These are phyloP conservation scores for Trapa incisa DNA, from an alignment of 345 rosid species.

Conservation along the genomic window DNA sequence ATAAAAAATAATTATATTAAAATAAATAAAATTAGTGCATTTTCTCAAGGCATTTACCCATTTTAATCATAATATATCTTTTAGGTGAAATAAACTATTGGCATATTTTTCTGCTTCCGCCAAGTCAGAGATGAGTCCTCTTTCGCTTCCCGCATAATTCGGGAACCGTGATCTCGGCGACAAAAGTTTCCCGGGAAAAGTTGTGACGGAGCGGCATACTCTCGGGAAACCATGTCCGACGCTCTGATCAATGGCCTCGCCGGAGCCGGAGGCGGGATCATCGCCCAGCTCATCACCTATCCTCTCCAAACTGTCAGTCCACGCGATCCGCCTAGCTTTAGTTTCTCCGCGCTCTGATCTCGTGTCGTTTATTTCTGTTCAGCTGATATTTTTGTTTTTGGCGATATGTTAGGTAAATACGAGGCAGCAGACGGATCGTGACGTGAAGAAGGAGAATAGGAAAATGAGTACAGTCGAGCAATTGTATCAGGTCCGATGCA, in stretches of 20 bases:
- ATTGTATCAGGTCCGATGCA: conserved; percentile 57
- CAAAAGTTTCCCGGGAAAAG: conserved; percentile 3
- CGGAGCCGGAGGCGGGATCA: conserved; percentile 95
- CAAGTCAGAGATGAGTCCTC: neutral
- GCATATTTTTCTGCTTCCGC: no score
- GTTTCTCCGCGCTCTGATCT: neutral
- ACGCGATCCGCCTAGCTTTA: neutral
- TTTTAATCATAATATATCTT: no score
- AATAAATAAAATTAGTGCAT: no score
- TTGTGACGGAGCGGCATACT: neutral
- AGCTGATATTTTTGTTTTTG: neutral
- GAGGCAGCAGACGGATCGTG: conserved; percentile 95
- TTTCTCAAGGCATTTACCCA: no score
- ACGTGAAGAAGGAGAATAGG: conserved; percentile 64
- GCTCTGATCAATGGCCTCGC: conserved; percentile 93
- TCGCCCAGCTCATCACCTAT: conserved; percentile 87
- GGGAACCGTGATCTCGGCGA: neutral
- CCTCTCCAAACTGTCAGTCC: conserved; percentile 75
- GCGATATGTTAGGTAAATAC: conserved; percentile 60
- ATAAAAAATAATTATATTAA: no score
- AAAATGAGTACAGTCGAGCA: conserved; percentile 61
- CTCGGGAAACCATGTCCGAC: conserved; percentile 55
- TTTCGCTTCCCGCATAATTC: neutral
- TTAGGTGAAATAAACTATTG: no score
- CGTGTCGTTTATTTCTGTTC: neutral